A percentile compares a stretch with the other conserved stretches of the same genome.
Conservation (phyloP, 495 filamentous ascomycete species). For the Aspergillus funiculosus region DNA sequence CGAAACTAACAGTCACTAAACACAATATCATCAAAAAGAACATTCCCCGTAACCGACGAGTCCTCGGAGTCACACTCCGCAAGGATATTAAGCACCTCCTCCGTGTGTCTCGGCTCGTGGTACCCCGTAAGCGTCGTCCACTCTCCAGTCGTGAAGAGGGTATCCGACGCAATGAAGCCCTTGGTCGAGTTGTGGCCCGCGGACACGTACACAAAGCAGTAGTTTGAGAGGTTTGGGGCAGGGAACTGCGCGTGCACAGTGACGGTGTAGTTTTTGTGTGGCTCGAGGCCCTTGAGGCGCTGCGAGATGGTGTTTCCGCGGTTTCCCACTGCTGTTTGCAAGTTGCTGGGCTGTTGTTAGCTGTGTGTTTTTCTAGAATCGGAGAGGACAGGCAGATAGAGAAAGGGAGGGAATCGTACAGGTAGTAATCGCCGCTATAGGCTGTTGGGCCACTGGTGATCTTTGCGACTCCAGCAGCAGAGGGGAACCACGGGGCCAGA, state of each 20-base stretch:
- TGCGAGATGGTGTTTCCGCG: conserved; percentile 23
- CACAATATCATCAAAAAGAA: conserved; percentile 23
- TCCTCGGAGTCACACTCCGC: conserved; percentile 22
- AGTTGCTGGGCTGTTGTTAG: conserved; percentile 7
- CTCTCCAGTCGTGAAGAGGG: conserved; percentile 12
- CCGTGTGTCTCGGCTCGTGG: conserved; percentile 12
- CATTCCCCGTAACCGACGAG: conserved; percentile 16
- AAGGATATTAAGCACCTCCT: conserved; percentile 17
- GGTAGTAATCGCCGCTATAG: conserved; percentile 22
- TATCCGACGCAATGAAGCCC: conserved; percentile 11
- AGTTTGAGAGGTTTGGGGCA: conserved; percentile 9
- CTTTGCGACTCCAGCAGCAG: conserved; percentile 19
- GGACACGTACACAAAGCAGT: conserved; percentile 20
- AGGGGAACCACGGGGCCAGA: conserved; percentile 22
- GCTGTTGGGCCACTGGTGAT: conserved; percentile 18
- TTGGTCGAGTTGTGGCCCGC: conserved; percentile 20
- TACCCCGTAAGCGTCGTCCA: conserved; percentile 21
- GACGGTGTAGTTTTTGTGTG: conserved; percentile 16
- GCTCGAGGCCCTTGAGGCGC: conserved; percentile 12
- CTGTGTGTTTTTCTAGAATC: not conserved
- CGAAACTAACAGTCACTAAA: not conserved
- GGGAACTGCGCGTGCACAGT: conserved; percentile 14
- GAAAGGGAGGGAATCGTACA: conserved; percentile 14
- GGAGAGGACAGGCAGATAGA: not conserved
- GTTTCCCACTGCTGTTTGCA: conserved; percentile 23